Base-by-base conservation (phyloP, 257 asterid genomes). In the Capsicum pubescens region DNA sequence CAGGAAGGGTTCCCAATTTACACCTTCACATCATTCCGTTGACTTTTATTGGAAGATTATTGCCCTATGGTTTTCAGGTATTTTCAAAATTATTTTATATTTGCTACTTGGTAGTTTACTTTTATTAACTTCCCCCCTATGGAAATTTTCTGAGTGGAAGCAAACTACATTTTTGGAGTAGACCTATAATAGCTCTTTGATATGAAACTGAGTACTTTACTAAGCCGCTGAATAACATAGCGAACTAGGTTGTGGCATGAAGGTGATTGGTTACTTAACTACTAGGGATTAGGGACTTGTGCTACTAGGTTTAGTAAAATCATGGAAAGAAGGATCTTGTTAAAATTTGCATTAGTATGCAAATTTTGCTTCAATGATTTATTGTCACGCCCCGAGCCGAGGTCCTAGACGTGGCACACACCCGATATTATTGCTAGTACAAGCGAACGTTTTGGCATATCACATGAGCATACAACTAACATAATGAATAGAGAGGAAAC, bases 51-150 rank as follows among this genome's bases (percentile, higher is more conserved):
- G 32, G 32, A 26, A 26, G 32, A 26, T 26, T 26, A 26, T 26
- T 26, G 32, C 32, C 32, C 32, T 26, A 26, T 26, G 32, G 32
- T 26, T 26, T 26, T 26, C 32, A 26, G 32, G 32, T 26, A 26
- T 26, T 26, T 26, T 26, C 32, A 26, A 26, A 26, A 26, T 26
- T 26, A 26, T 26, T 26, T 26, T 26, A 26, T 26, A 26, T 85
- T 56, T 81, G 61, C 68, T 68, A 78, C 68, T 39, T 82, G 71
- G 21, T 82, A 35, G 9, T 80, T 83, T 48, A 57, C 46, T 55
- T 67, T 68, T 44, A 78, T 82, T 36, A 1, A 55, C 67, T 77
- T 42, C 11, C 48, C 35, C 11, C 8, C 63, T 21, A 13, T 13
- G 81, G 39, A 8, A 21, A 52, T 63, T 54, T 76, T 76, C 13